phyloP scores from a whole-genome alignment of 345 rosid genomes.

The Turritis glabra region DNA sequence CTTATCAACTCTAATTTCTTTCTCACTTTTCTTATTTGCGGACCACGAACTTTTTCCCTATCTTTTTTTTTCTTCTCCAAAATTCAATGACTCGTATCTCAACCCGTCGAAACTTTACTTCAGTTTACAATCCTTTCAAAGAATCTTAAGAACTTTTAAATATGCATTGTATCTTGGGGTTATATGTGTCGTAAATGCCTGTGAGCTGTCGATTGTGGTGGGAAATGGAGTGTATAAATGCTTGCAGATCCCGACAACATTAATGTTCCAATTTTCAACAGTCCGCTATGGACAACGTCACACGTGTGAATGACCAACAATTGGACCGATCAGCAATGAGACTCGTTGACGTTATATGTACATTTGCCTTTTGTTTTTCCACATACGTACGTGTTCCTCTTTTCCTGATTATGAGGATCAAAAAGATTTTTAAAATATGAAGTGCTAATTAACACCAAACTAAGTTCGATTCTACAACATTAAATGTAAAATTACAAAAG shows the following conservation, averaged over 20 bases:
- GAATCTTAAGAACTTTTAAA: neutral
- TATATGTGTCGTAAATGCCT: slow-evolving; percentile 5
- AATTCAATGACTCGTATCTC: neutral
- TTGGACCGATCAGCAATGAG: neutral
- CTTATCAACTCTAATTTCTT: neutral
- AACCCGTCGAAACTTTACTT: neutral
- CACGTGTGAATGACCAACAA: neutral
- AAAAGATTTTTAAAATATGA: neutral
- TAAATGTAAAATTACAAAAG: neutral
- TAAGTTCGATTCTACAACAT: neutral
- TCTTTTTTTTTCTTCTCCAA: neutral
- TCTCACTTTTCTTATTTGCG: neutral
- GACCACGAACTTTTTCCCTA: neutral
- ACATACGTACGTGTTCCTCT: neutral
- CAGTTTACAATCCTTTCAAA: neutral
- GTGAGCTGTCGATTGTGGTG: slow-evolving; percentile 16
- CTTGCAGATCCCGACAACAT: neutral
- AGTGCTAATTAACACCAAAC: neutral
- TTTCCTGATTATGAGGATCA: neutral
- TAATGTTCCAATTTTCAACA: neutral
- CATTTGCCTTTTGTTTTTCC: neutral
- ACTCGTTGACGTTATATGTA: neutral
- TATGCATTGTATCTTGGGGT: neutral
- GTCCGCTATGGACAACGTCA: neutral
- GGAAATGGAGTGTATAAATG: slow-evolving; percentile 2